Conservation (phyloP, 2,329 filamentous ascomycete species). For the Diatrype stigma region DNA sequence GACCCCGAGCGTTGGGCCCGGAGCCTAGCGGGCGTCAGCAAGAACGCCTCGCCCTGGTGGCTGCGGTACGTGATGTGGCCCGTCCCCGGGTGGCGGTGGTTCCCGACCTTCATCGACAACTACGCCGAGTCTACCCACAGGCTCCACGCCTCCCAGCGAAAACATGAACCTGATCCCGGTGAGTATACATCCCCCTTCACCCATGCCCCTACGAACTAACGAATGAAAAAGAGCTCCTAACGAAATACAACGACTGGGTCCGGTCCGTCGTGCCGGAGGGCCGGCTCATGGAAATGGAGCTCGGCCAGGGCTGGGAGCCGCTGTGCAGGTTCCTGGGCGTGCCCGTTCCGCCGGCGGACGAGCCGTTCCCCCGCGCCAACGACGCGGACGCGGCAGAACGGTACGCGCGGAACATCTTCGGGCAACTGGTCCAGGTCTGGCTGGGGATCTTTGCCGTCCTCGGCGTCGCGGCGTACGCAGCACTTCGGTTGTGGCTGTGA, state of each 20-base stretch:
- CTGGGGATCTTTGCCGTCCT: background rate
- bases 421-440: background rate
- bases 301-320: constrained; percentile 23
- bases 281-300: constrained; percentile 22
- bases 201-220: background rate
- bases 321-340: constrained; percentile 23
- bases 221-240: background rate
- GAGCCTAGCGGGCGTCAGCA: constrained; percentile 16
- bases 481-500: background rate
- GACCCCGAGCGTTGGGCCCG: constrained; percentile 31
- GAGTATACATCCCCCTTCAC: too few relatives aligned
- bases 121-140: background rate
- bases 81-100: constrained; percentile 8
- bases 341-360: constrained; percentile 9
- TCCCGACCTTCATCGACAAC: background rate
- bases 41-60: background rate
- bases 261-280: constrained; percentile 18
- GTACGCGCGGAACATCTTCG: background rate
- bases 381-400: background rate
- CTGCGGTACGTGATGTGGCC: constrained; percentile 1
- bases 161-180: background rate
- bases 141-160: constrained; percentile 3
- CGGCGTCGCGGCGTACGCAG: background rate
- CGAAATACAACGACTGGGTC: constrained; percentile 3
- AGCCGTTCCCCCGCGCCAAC: constrained; percentile 16